Percentiles rank a stretch among this genome's conserved stretches.
Evolutionary conservation across 768 basidiomycete species (phyloP).

Genomic region (Auriculariales sp.): DNA sequence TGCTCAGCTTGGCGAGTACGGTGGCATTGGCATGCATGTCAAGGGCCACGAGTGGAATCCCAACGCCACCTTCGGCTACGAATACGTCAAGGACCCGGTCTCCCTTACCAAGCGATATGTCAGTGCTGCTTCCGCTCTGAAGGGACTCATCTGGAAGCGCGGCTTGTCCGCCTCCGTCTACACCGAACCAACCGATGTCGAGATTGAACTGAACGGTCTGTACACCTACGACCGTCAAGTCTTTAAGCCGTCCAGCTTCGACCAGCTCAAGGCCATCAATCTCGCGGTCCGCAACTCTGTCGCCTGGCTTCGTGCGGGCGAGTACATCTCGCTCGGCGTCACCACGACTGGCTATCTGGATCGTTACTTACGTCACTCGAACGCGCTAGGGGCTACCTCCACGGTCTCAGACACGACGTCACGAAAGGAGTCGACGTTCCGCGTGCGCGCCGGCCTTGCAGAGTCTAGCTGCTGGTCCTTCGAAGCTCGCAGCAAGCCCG

Average conservation of each 20-base stretch:
- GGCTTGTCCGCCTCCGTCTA: background rate
- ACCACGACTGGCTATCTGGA: background rate
- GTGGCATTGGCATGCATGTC: background rate
- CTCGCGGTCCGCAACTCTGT: background rate
- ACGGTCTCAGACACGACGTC: background rate
- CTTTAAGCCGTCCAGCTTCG: background rate
- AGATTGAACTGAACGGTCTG: background rate
- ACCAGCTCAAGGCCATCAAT: background rate
- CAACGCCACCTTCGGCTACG: background rate
- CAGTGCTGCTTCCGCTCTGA: background rate
- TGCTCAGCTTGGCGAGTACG: background rate
- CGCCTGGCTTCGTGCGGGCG: background rate
- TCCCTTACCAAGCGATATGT: background rate
- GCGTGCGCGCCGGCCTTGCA: background rate
- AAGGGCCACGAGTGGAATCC: background rate
- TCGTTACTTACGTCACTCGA: background rate
- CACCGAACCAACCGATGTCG: background rate
- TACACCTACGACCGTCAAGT: background rate
- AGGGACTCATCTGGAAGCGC: background rate
- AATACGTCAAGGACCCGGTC: background rate
- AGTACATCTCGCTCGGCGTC: background rate
- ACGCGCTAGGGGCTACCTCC: background rate
- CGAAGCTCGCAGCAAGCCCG: background rate
- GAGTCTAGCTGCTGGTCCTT: background rate
- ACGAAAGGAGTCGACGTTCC: background rate